Evolutionary conservation across 441 rosid species (phyloP).

Genomic region (Adansonia gregorii): DNA sequence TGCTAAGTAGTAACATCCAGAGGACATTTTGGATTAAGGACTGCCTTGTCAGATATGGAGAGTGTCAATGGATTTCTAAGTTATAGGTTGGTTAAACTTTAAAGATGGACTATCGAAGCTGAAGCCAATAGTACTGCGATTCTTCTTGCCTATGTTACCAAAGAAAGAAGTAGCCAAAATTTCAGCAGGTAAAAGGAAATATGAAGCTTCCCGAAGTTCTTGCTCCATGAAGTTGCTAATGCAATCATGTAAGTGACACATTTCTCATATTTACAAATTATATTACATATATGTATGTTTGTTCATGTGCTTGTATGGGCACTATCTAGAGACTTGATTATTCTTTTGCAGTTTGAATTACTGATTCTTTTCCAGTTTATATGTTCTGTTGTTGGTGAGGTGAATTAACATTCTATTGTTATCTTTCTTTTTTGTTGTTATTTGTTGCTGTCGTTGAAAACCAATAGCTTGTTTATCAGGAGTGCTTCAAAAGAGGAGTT

Average conservation of each 20-base stretch:
- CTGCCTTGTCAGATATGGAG: no score
- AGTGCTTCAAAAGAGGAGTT: not conserved
- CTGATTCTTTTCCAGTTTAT: not conserved
- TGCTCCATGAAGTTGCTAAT: not conserved
- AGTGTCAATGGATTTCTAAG: not conserved
- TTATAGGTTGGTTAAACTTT: not conserved
- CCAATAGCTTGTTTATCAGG: not conserved
- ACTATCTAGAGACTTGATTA: not conserved
- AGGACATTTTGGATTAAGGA: not conserved
- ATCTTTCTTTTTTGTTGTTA: not conserved
- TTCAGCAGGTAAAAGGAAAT: not conserved
- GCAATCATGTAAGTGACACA: not conserved
- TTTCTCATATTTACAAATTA: not conserved
- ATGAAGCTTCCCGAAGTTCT: not conserved
- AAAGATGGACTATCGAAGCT: not conserved
- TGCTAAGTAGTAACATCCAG: not conserved
- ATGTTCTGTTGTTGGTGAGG: constrained; percentile 1
- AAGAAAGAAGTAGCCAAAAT: not conserved
- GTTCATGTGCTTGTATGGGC: not conserved
- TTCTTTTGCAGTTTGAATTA: not conserved
- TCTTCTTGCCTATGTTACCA: constrained; percentile 10
- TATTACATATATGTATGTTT: not conserved
- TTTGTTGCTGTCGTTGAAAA: not conserved
- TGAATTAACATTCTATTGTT: not conserved
- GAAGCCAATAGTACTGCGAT: not conserved